These are phyloP conservation scores for Mucor circinelloides DNA, from an alignment of 371 early-diverging fungal genomes.

Conservation along the genomic window DNA sequence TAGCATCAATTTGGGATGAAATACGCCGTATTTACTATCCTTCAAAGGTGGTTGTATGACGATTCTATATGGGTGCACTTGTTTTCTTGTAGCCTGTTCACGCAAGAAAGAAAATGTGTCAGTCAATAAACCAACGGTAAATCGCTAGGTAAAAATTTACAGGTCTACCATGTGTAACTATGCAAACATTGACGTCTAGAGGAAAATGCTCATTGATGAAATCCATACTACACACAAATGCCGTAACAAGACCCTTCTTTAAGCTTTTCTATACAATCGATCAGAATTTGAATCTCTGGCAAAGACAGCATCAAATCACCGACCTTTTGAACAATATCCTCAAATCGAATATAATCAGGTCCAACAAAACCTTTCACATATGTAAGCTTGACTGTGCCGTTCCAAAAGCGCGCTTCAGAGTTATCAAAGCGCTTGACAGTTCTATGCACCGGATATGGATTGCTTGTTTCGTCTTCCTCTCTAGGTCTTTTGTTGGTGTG, in stretches of 20 bases:
- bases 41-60: conserved; percentile 44
- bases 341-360: conserved; percentile 31
- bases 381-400: conserved; percentile 45
- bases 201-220: conserved; percentile 46
- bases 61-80: conserved; percentile 26
- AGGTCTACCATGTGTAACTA: conserved; percentile 46
- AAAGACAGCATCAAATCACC: background rate
- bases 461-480: conserved; percentile 4
- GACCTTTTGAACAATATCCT: conserved; percentile 45
- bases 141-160: conserved; percentile 19
- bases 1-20: conserved; percentile 51
- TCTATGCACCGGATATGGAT: background rate
- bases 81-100: conserved; percentile 27
- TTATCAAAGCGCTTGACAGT: conserved; percentile 8
- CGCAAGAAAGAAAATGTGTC: background rate
- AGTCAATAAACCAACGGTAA: background rate
- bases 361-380: conserved; percentile 42
- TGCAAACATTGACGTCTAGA: conserved; percentile 32
- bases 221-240: conserved; percentile 46
- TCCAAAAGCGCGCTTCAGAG: conserved; percentile 25
- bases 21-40: conserved; percentile 38
- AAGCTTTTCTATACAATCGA: conserved; percentile 15
- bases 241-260: conserved; percentile 43
- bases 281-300: background rate
- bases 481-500: conserved; percentile 4